Base-by-base conservation (phyloP, 495 filamentous ascomycete genomes). In the Recurvomyces mirabilis region DNA sequence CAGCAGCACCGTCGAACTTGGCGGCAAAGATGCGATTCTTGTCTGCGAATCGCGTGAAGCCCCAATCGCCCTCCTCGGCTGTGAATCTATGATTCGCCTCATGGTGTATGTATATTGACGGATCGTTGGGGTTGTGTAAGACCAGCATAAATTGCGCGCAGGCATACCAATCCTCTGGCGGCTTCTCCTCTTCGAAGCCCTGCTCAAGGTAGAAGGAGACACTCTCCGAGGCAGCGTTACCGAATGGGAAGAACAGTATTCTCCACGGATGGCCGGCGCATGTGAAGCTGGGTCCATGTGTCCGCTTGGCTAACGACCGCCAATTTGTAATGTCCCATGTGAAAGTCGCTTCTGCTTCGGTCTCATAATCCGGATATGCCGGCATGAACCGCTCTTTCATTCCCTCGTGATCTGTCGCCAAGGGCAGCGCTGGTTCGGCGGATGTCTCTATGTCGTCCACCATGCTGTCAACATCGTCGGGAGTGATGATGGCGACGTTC, bases 201-300 rank as follows among this genome's bases (percentile, higher is more conserved):
- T 96, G 91, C 63, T 99, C 91, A 21, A 99, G 76, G 65, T 99
- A 99, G 59, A 99, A 82, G 2, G 93, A 96, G 32, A 81, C 82
- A 49, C 81, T 79, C 51, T 96, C 89, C 33, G 84, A 79, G 13
- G 50, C 53, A 49, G 91, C 84, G 54, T 99, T 99, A 34, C 91
- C 91, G 37, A 77, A 84, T 0, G 91, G 91, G 59, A 95, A 99
- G 52, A 96, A 85, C 18, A 99, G 77, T 56, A 96, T 80, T 51
- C 87, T 83, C 88, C 93, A 99, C 61, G 89, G 88, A 60, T 74
- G 80, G 25, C 82, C 87, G 29, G 81, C 91, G 48, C 83, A 87
- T 43, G 87, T 59, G 64, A 99, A 96, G 40, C 77, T 61, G 0
- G 93, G 93, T 5, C 93, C 85, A 67, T 93, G 85, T 49, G 86